These are phyloP conservation scores for Syncephalastrum monosporum DNA, from an alignment of 371 early-diverging fungal genomes.

Conservation along the genomic window DNA sequence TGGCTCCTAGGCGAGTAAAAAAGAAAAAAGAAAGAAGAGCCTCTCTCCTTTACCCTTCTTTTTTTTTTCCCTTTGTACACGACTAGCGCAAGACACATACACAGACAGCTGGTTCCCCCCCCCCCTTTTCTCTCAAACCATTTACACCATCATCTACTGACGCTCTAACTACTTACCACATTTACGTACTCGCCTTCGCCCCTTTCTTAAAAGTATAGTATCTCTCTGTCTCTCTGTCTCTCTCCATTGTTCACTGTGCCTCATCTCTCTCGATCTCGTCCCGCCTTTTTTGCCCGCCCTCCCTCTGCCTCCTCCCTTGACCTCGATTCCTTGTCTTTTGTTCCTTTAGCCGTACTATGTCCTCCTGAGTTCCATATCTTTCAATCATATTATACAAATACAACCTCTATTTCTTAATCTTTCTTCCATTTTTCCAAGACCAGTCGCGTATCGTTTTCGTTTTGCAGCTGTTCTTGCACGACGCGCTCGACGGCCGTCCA, in stretches of 20 bases:
- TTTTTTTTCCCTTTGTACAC: too few relatives aligned
- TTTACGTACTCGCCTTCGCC: too few relatives aligned
- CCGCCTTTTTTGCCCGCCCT: not conserved
- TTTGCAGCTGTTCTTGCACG: slow-evolving; percentile 8
- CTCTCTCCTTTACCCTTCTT: too few relatives aligned
- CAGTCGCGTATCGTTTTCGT: slow-evolving; percentile 13
- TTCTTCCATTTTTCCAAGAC: slow-evolving; percentile 13
- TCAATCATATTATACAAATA: not conserved
- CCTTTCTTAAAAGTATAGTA: too few relatives aligned
- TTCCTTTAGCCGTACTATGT: not conserved
- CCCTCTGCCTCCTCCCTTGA: not conserved
- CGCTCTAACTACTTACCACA: too few relatives aligned
- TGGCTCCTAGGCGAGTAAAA: slow-evolving; percentile 18
- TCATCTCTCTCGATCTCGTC: not conserved
- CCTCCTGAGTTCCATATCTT: not conserved
- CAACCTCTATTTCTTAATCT: slow-evolving; percentile 1
- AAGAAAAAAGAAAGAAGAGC: not conserved
- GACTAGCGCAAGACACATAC: too few relatives aligned
- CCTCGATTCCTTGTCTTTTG: not conserved
- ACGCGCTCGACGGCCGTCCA: slow-evolving; percentile 33
- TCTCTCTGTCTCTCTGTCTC: not conserved
- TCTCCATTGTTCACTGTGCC: not conserved
- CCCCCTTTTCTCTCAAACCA: too few relatives aligned
- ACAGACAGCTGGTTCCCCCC: too few relatives aligned
- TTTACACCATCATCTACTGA: too few relatives aligned